Base-by-base conservation (phyloP, 2,329 filamentous ascomycete genomes). In the Penicillium psychrosexuale region DNA sequence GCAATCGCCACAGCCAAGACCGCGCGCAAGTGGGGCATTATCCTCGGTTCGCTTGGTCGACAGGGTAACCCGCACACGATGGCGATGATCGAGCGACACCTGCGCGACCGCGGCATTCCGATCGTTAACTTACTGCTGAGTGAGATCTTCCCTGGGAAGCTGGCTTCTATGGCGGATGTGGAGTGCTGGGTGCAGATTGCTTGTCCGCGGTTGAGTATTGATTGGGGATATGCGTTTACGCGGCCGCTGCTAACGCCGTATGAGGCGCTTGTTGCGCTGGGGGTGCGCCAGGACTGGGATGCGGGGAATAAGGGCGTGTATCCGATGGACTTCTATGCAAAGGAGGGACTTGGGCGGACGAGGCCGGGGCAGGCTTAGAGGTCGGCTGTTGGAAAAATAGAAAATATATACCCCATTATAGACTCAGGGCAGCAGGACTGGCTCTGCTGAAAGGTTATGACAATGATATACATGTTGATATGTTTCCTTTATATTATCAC, bases 161-260 rank as follows among this genome's bases (percentile, higher is more conserved):
- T 99, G 61, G 91, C 90, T 0, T 86, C 94, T 79, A 97, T 99
- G 91, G 76, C 78, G 30, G 93, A 97, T 67, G 90, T 99, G 2
- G 93, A 97, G 69, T 96, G 91, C 66, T 99, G 94, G 94, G 93
- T 99, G 37, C 94, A 99, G 75, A 91, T 99, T 47, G 94, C 94
- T 5, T 99, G 94, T 75, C 94, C 94, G n/a, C 80, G 94, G 47
- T 70, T 99, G 70, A 97, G 93, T 72, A 99, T 99, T 63, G 94
- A 99, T 75, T 99, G 94, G 94, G 94, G 94, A 0, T 97, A 97
- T 76, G 94, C 94, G 0, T 99, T 99, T 69, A 84, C 91, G 1
- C 78, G 90, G 44, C 94, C 94, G 45, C 72, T 99, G 55, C 74
- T 99, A 69, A 97, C 93, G 49, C 93, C 94, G 2, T 97, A 99